Evolutionary conservation across 257 asterid species (phyloP), one percentile per base, ranked within the genome.

Genomic region (Solanum appendiculatum): DNA sequence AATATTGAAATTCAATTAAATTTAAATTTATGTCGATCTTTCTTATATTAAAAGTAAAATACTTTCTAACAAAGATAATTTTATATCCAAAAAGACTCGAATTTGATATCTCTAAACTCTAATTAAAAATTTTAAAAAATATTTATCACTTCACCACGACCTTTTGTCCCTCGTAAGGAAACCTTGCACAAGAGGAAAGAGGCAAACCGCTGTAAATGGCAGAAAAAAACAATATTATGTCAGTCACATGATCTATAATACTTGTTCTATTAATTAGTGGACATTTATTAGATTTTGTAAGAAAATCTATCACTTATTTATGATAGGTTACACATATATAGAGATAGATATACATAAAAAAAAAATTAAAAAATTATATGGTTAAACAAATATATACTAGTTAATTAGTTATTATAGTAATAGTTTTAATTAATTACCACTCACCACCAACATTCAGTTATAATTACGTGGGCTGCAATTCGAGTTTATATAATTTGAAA

Each of bases 41-140:
- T 44, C 2, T 51, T 51, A 16, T 51, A 51, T 51, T 51, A 2
- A 16, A 16, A 0, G 18, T 9, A 0, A 58, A 0, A 58, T 23
- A 58, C 4, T 58, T 0, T 23, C 1, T 23, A 21, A 58, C 0
- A 9, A 23, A 58, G 0, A 9, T 0, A 0, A 58, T 9, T 58
- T 23, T 23, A 9, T 60, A 60, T 60, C 1, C 4, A 1, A 7
- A 60, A 1, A 1, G 1, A 4, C 2, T 60, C 0, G 9, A 4
- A 23, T 23, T 9, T 4, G 9, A 23, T 21, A 58, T 1, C 1
- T 58, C 0, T 20, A 54, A 20, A 34, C n/a, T n/a, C n/a, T n/a
- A n/a, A n/a, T n/a, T n/a, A n/a, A n/a, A n/a, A n/a, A n/a, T n/a
- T n/a, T n/a, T n/a, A n/a, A n/a, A 60, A 23, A 58, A 23, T 23